Conservation (phyloP, 2,329 filamentous ascomycete genomes). For the Colletotrichum eleusines region DNA sequence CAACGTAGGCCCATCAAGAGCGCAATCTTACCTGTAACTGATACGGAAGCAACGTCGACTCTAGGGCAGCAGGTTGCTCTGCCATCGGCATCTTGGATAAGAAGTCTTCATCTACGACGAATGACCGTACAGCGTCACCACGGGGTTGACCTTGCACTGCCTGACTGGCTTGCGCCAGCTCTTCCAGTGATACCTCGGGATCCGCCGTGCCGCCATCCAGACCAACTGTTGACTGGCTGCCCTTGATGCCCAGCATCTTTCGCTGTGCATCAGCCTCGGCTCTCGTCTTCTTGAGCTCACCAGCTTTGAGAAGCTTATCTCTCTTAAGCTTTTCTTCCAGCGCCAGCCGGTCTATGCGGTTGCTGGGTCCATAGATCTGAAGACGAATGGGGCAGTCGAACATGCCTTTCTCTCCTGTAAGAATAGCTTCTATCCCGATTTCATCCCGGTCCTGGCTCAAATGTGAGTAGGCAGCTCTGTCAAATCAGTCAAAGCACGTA, state of each 20-base stretch:
- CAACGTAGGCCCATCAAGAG: neutral
- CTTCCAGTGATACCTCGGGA: constrained; percentile 65
- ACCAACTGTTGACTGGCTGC: constrained; percentile 54
- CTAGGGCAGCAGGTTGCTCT: constrained; percentile 73
- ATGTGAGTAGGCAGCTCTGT: constrained; percentile 18
- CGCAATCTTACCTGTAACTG: constrained; percentile 68
- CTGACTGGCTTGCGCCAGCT: constrained; percentile 75
- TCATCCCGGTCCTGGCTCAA: constrained; percentile 64
- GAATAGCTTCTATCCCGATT: constrained; percentile 75
- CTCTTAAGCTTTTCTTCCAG: constrained; percentile 73
- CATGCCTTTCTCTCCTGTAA: constrained; percentile 73
- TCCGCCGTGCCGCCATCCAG: constrained; percentile 48
- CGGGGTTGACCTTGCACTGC: constrained; percentile 75
- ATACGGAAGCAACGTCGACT: constrained; percentile 80
- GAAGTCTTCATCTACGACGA: constrained; percentile 78
- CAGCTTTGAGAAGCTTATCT: constrained; percentile 72
- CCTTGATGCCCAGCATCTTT: constrained; percentile 55
- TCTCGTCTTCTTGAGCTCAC: constrained; percentile 67
- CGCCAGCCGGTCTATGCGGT: constrained; percentile 61
- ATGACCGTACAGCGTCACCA: constrained; percentile 74
- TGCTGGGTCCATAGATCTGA: constrained; percentile 75
- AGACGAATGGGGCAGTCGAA: constrained; percentile 82
- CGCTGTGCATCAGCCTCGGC: constrained; percentile 66
- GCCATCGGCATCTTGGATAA: constrained; percentile 80
- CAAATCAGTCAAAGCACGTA: constrained; percentile 51